Conservation (phyloP, 129 eudicot species). For the Tagetes erecta region DNA sequence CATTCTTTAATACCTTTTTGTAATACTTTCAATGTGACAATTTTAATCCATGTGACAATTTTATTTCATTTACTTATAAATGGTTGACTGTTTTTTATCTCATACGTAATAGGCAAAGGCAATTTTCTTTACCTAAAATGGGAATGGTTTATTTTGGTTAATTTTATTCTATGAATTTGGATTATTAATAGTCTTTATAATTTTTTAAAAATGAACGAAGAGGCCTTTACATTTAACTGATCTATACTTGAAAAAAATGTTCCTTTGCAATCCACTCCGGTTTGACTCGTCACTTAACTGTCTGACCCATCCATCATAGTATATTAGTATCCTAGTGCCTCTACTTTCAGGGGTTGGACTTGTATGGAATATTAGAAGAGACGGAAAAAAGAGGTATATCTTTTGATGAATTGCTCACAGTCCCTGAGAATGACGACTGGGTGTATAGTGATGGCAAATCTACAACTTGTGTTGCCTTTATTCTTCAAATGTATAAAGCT, state of each 20-base stretch:
- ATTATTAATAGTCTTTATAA: neutral
- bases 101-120: neutral
- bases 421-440: conserved; percentile 98
- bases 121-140: neutral
- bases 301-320: neutral
- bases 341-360: conserved; percentile 68
- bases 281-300: neutral
- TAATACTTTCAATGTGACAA: neutral
- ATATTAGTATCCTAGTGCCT: conserved; percentile 5
- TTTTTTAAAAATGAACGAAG: neutral
- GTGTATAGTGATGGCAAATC: conserved; percentile 97
- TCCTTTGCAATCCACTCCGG: too few species aligned
- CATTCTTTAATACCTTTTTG: neutral
- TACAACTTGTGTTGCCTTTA: conserved; percentile 97
- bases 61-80: neutral
- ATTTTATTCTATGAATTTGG: neutral
- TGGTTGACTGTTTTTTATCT: neutral
- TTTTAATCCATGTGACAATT: conserved; percentile 1
- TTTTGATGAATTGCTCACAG: conserved; percentile 89
- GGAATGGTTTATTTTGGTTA: neutral
- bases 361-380: conserved; percentile 76
- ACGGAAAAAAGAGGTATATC: conserved; percentile 79
- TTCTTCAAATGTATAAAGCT: conserved; percentile 87
- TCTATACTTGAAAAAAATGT: neutral
- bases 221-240: neutral